These are phyloP conservation scores for Phytophthora sp. DNA, from an alignment of 352 stramenopile genomes.

Conservation along the genomic window DNA sequence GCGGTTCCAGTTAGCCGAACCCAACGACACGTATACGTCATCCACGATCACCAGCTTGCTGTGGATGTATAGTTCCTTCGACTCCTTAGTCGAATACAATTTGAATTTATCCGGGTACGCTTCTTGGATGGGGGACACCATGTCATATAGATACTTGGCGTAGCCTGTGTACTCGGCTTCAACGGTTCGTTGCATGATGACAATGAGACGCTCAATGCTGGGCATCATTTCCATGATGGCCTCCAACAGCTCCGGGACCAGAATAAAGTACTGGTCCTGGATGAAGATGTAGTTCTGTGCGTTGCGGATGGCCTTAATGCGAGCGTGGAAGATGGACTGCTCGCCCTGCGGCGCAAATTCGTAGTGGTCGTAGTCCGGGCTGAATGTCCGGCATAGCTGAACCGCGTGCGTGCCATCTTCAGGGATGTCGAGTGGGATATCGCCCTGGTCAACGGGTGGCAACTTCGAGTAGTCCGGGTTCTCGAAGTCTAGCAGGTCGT, in stretches of 20 bases:
- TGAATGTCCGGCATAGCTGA: conserved; percentile 68
- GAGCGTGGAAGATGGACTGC: conserved; percentile 54
- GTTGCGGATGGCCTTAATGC: conserved; percentile 60
- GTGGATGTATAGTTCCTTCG: conserved; percentile 73
- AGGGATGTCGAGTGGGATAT: conserved; percentile 10
- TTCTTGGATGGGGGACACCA: conserved; percentile 53
- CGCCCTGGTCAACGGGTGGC: conserved; percentile 20
- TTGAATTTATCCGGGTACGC: conserved; percentile 61
- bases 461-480: conserved; percentile 41
- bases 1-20: conserved; percentile 93
- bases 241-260: conserved; percentile 57
- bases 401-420: conserved; percentile 29
- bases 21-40: conserved; percentile 84
- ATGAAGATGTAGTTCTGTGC: conserved; percentile 71
- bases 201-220: conserved; percentile 52
- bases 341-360: conserved; percentile 58
- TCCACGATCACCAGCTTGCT: conserved; percentile 82
- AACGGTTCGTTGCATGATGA: conserved; percentile 52
- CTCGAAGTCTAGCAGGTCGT: conserved; percentile 54
- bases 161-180: conserved; percentile 52
- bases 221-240: conserved; percentile 52
- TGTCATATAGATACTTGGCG: conserved; percentile 68
- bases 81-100: conserved; percentile 57
- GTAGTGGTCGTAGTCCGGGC: conserved; percentile 52
- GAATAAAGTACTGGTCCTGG: conserved; percentile 76